Base-by-base conservation (phyloP, 225 moss, liverwort and hornwort species). In the Sphagnum contortum region DNA sequence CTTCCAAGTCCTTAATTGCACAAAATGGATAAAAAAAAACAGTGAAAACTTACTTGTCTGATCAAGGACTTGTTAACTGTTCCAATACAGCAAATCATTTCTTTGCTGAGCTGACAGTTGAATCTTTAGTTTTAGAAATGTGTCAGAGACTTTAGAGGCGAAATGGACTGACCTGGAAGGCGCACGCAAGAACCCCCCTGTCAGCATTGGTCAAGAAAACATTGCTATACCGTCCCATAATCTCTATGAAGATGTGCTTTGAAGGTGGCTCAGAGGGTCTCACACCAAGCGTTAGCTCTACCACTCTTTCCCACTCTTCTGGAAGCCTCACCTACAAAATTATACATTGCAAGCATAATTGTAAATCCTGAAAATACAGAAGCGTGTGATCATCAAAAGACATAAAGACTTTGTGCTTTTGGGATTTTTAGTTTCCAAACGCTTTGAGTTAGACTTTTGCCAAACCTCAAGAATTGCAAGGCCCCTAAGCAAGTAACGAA, bases 181-280 rank as follows among this genome's bases (percentile, higher is more conserved):
- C 84, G 69, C 84, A 84, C 12, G 84, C 84, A 52, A 84, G 84
- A 64, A 84, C 73, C 48, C 78, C 73, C 77, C 75, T 81, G 56
- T 80, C 80, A 55, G 63, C 75, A 61, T 81, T 81, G 6, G 80
- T 78, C 46, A 84, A 71, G 55, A 84, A 80, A 10, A 81, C 73
- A 47, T 84, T 84, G 54, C 81, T 84, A 71, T 84, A 84, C 44
- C 84, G 81, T 12, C 84, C 84, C 71, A 84, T 84, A 48, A 84
- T 81, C 71, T 84, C 84, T 64, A 84, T 81, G 67, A 77, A 84
- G 4, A 84, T 73, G 68, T 75, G 71, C 10, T 75, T 81, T 4
- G 75, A 73, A 49, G 78, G 81, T 14, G 78, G 77, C 14, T 84
- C 84, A n/a, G 80, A 77, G 46, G 84, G 78, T 52, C 84, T 70